Base-by-base conservation (phyloP, 2,329 filamentous ascomycete species). In the Penicillium sp. region DNA sequence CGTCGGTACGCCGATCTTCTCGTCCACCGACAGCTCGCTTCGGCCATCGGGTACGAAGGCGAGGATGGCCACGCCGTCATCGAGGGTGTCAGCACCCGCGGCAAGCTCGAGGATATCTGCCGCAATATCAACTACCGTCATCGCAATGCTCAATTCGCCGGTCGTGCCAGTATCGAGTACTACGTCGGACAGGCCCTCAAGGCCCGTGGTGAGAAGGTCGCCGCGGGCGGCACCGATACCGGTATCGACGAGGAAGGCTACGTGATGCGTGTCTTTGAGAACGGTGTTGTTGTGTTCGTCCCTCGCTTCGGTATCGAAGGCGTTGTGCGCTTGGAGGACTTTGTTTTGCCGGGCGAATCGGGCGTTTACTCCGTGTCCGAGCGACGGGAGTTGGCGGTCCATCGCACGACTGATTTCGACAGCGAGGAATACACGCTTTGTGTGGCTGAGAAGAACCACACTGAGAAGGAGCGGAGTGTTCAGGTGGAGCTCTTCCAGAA, bases 101-200 rank as follows among this genome's bases (percentile, higher is more conserved):
- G 87, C 66, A 91, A 92, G 67, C 87, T 99, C 56, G 93, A 98
- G 77, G 90, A 88, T 58, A 91, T 99, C 24, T 98, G 95, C 84
- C 93, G 92, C 77, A 99, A 99, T 79, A 97, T 99, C 84, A 99
- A 99, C 76, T 88, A 95, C 58, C 89, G 95, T 7, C 95, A 99
- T 77, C 91, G 95, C 71, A 99, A 99, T 76, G 95, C 95, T 35
- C 95, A 99, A 78, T 89, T 96, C 78, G 95, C 95, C 2, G 94
- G 94, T 37, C 88, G 95, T 60, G 94, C 95, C 27, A 95, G 90
- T 67, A 93, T 99, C 63, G 93, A 96, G 69, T 99, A 98, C 80
- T 99, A 98, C 74, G 95, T 99, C 50, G 95, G 95, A 0, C 95
- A 99, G 79, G 92, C 94, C 13, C 87, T 99, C 56, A 95, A 95